Evolutionary conservation across 2,329 filamentous ascomycete genomes (phyloP).

Genomic region (Arthrobotrys pseudoclavata): DNA sequence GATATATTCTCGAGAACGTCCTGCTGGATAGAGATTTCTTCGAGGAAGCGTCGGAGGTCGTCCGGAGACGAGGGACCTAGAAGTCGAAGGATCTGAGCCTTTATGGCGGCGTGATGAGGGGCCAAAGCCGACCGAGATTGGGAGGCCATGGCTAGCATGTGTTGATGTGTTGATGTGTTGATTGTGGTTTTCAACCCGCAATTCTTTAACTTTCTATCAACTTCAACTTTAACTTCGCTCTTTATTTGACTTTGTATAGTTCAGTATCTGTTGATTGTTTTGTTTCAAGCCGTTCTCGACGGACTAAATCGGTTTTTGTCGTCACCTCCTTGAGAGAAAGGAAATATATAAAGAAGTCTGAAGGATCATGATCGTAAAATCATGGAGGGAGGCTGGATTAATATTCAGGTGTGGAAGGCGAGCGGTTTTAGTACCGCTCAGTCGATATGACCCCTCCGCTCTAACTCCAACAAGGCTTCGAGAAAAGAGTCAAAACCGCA

Average conservation of each 20-base stretch:
- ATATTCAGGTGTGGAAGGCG: slow-evolving; percentile 32
- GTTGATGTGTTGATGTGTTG: slow-evolving; percentile 31
- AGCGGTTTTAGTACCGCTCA: slow-evolving; percentile 35
- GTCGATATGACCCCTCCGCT: slow-evolving; percentile 23
- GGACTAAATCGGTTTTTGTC: slow-evolving; percentile 17
- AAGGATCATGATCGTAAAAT: slow-evolving; percentile 40
- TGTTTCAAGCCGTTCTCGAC: slow-evolving; percentile 21
- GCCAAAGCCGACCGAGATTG: slow-evolving; percentile 55
- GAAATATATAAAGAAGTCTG: slow-evolving; percentile 31
- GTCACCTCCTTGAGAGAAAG: slow-evolving; percentile 27
- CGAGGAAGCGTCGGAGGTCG: slow-evolving; percentile 50
- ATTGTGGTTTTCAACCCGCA: too few relatives aligned
- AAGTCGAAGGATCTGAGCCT: slow-evolving; percentile 57
- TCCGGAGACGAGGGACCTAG: slow-evolving; percentile 54
- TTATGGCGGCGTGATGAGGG: slow-evolving; percentile 59
- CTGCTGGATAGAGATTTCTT: slow-evolving; percentile 58
- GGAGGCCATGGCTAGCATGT: slow-evolving; percentile 41
- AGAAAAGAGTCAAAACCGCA: slow-evolving; percentile 56
- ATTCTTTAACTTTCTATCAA: neutral
- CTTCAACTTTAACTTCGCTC: neutral
- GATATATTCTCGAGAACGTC: slow-evolving; percentile 59
- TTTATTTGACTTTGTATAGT: neutral
- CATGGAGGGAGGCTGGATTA: slow-evolving; percentile 6
- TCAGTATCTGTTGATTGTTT: slow-evolving; percentile 8
- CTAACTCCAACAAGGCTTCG: slow-evolving; percentile 20